These are phyloP conservation scores for Penicillium glabrum DNA, from an alignment of 2,329 filamentous ascomycete species.

Conservation along the genomic window DNA sequence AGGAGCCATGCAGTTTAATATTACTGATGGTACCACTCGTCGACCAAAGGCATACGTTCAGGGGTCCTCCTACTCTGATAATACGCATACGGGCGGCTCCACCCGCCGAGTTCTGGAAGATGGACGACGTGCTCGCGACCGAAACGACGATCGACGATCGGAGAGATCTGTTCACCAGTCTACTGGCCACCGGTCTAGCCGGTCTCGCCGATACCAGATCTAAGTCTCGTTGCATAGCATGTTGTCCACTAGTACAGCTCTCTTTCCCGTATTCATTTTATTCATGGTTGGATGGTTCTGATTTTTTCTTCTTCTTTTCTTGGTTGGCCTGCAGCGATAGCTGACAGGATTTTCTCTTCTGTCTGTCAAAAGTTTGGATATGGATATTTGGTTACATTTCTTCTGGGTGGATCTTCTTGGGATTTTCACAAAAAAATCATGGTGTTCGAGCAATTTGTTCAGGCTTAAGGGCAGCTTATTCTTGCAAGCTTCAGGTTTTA, in stretches of 20 bases:
- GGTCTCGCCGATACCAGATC: conserved; percentile 23
- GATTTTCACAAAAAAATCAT: conserved; percentile 17
- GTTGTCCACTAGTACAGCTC: neutral
- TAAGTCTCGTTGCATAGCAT: neutral
- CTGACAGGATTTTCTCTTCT: conserved; percentile 6
- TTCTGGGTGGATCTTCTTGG: conserved; percentile 15
- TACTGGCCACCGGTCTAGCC: conserved; percentile 35
- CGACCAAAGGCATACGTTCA: conserved; percentile 37
- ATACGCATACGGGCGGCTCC: conserved; percentile 32
- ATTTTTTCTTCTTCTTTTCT: conserved; percentile 4
- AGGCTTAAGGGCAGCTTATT: neutral
- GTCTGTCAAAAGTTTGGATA: conserved; percentile 20
- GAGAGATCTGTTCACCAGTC: conserved; percentile 40
- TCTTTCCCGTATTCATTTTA: conserved; percentile 1
- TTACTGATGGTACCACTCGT: conserved; percentile 34
- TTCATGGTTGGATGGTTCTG: conserved; percentile 3
- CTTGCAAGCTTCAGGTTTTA: neutral
- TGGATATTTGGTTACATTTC: conserved; percentile 7
- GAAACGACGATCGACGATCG: conserved; percentile 33
- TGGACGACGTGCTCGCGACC: conserved; percentile 24
- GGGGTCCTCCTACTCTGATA: conserved; percentile 33
- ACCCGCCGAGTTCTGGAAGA: conserved; percentile 35
- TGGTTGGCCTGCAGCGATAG: conserved; percentile 3
- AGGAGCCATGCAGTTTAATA: conserved; percentile 40
- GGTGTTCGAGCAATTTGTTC: conserved; percentile 14